phyloP scores from a whole-genome alignment of 352 stramenopile genomes.

The Phytophthora gonapodyides region DNA sequence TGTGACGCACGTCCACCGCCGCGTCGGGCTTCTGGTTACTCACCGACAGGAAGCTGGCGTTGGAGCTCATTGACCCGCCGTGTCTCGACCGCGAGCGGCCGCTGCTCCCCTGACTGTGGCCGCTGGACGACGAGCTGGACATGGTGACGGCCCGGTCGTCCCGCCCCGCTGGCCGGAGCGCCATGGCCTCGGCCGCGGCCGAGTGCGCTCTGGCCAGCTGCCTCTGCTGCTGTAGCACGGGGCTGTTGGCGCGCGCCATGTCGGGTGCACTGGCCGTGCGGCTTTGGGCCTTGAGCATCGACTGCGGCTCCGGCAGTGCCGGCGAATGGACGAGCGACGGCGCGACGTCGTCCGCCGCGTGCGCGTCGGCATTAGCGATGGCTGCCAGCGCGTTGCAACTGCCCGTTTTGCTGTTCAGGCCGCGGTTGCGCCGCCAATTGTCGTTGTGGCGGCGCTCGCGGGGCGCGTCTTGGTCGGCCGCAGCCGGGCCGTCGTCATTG shows the following conservation, averaged over 20 bases:
- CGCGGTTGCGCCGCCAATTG: conserved; percentile 27
- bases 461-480: background rate
- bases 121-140: conserved; percentile 22
- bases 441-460: conserved; percentile 9
- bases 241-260: conserved; percentile 11
- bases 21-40: conserved; percentile 29
- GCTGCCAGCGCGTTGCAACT: conserved; percentile 17
- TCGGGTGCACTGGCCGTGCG: conserved; percentile 11
- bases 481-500: background rate
- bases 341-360: conserved; percentile 3
- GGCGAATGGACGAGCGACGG: conserved; percentile 15
- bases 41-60: conserved; percentile 13
- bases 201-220: conserved; percentile 13
- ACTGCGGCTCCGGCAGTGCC: background rate
- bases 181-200: no score
- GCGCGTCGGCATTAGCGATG: background rate
- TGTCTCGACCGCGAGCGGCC: conserved; percentile 25
- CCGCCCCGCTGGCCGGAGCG: background rate
- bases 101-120: conserved; percentile 11
- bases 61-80: conserved; percentile 26
- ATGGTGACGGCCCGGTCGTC: conserved; percentile 14
- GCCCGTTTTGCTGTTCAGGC: conserved; percentile 31
- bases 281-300: conserved; percentile 1
- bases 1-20: conserved; percentile 42
- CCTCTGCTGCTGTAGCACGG: conserved; percentile 9